Evolutionary conservation across 768 basidiomycete species (phyloP).

Genomic region (Pisolithus albus): DNA sequence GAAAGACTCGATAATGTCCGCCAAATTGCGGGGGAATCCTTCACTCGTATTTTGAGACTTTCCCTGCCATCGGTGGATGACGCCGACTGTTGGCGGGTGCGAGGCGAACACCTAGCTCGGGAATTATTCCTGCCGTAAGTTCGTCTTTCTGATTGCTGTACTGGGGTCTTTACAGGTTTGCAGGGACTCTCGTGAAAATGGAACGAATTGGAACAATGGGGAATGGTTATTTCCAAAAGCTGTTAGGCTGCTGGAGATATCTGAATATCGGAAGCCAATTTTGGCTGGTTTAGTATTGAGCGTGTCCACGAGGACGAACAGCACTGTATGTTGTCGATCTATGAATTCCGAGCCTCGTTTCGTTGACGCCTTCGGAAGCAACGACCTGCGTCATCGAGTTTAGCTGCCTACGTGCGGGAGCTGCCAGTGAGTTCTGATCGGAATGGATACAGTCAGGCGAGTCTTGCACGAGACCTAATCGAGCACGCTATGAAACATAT

Average conservation of each 20-base stretch:
- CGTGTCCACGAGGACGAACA: conserved; percentile 77
- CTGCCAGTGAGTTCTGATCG: conserved; percentile 38
- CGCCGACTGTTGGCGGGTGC: conserved; percentile 46
- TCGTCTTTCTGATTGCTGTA: neutral
- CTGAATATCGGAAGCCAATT: conserved; percentile 53
- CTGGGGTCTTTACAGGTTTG: neutral
- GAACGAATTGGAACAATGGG: conserved; percentile 59
- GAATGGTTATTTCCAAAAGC: conserved; percentile 70
- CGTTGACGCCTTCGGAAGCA: conserved; percentile 41
- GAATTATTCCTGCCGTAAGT: conserved; percentile 50
- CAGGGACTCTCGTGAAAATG: conserved; percentile 30
- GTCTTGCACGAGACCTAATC: conserved; percentile 55
- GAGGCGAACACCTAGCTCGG: conserved; percentile 39
- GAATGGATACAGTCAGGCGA: conserved; percentile 39
- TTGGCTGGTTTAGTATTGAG: conserved; percentile 72
- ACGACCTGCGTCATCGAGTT: conserved; percentile 55
- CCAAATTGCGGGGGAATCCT: conserved; percentile 63
- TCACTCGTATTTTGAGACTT: conserved; percentile 45
- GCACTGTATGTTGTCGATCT: conserved; percentile 53
- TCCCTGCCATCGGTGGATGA: conserved; percentile 36
- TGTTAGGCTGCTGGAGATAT: conserved; percentile 56
- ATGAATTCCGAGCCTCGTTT: conserved; percentile 2
- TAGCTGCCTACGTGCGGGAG: conserved; percentile 49
- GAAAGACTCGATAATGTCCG: conserved; percentile 90
- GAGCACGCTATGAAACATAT: conserved; percentile 46